Percentiles rank a stretch among this genome's conserved stretches.
Evolutionary conservation across 2,329 filamentous ascomycete species (phyloP).

Genomic region (Bipolaris oryzae): DNA sequence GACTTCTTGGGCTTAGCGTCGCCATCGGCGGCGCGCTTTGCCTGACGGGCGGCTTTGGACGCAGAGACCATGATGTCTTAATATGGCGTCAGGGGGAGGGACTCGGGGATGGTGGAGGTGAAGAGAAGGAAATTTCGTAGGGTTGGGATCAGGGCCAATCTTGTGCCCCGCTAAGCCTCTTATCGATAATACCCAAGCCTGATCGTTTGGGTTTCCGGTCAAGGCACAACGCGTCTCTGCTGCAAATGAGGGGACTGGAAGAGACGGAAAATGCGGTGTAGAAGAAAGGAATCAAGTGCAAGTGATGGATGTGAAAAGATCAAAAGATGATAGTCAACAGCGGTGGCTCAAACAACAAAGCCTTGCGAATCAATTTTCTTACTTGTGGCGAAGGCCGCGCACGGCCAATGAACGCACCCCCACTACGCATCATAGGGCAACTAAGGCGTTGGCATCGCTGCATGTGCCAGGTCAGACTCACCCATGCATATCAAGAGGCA

Average conservation of each 20-base stretch:
- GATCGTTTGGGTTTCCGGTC: constrained; percentile 10
- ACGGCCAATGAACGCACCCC: constrained; percentile 26
- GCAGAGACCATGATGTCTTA: constrained; percentile 66
- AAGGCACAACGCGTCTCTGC: constrained; percentile 18
- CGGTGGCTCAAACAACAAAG: constrained; percentile 21
- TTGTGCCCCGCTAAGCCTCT: constrained; percentile 31
- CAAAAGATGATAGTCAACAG: constrained; percentile 5
- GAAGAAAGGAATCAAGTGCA: constrained; percentile 1
- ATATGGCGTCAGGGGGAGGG: constrained; percentile 19
- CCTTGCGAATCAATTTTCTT: constrained; percentile 32
- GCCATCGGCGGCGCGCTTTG: constrained; percentile 62
- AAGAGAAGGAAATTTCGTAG: constrained; percentile 34
- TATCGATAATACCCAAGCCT: constrained; percentile 21
- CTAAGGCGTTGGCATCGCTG: constrained; percentile 17
- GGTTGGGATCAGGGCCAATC: constrained; percentile 27
- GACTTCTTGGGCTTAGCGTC: constrained; percentile 79
- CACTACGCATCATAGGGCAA: constrained; percentile 27
- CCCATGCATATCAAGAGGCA: background rate
- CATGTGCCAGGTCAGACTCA: background rate
- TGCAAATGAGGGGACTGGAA: constrained; percentile 18
- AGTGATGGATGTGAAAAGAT: constrained; percentile 1
- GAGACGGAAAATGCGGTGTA: constrained; percentile 8
- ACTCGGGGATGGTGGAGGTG: constrained; percentile 28
- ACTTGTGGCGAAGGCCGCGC: constrained; percentile 26
- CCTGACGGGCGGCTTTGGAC: constrained; percentile 71